Evolutionary conservation across 176 grass and related monocot species (phyloP).

Genomic region (Saccharum officinarum): DNA sequence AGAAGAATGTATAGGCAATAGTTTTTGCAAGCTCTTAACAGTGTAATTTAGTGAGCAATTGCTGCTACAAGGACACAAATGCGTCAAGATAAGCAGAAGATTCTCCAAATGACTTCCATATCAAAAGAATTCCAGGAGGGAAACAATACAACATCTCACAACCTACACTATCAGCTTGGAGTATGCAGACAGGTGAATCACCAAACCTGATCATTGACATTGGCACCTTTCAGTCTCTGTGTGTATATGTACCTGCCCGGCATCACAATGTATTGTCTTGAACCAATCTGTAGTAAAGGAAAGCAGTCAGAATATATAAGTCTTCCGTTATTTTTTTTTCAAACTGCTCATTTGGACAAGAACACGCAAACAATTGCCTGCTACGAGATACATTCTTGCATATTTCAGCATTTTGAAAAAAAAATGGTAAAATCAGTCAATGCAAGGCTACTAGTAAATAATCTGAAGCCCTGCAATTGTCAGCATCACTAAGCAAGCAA

Average conservation of each 20-base stretch:
- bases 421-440: background rate
- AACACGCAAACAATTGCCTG: background rate
- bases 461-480: background rate
- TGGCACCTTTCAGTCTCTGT: conserved; percentile 80
- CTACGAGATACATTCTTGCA: background rate
- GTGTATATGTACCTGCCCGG: conserved; percentile 63
- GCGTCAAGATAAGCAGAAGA: background rate
- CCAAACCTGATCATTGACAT: conserved; percentile 58
- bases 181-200: background rate
- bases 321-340: background rate
- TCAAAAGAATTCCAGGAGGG: conserved; percentile 10
- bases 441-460: background rate
- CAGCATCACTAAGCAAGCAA: background rate
- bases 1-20: background rate
- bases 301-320: conserved; percentile 32
- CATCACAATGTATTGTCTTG: conserved; percentile 68
- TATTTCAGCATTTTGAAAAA: background rate
- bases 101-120: background rate
- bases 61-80: conserved; percentile 1
- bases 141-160: conserved; percentile 15
- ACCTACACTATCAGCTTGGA: background rate
- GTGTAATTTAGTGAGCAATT: background rate
- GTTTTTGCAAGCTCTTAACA: background rate
- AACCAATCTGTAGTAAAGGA: conserved; percentile 53
- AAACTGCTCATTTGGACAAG: background rate